Conservation (phyloP, 1,284 basidiomycete genomes). For the Blastosporella zonata region DNA sequence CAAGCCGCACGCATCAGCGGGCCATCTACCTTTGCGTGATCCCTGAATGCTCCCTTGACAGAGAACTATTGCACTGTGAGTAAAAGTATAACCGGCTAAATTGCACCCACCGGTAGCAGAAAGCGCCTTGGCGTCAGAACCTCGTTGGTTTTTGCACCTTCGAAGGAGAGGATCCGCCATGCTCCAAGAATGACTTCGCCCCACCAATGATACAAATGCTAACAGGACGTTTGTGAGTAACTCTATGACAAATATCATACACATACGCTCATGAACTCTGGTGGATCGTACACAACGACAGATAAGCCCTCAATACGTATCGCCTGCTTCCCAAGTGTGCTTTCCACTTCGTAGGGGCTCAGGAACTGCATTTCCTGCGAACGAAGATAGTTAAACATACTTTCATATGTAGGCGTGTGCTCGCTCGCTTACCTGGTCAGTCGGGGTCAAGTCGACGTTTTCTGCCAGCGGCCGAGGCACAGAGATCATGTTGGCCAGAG, state of each 20-base stretch:
- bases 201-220: conserved; percentile 46
- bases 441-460: conserved; percentile 21
- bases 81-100: background rate
- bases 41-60: conserved; percentile 28
- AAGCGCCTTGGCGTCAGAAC: conserved; percentile 29
- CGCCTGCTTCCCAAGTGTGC: conserved; percentile 12
- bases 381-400: conserved; percentile 8
- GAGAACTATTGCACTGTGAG: conserved; percentile 21
- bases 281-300: conserved; percentile 30
- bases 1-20: conserved; percentile 40
- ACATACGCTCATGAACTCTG: conserved; percentile 33
- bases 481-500: conserved; percentile 19
- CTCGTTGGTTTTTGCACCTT: conserved; percentile 18
- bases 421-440: conserved; percentile 21
- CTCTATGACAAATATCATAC: conserved; percentile 8
- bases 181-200: conserved; percentile 39
- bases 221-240: background rate
- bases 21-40: conserved; percentile 31
- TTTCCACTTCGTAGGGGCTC: conserved; percentile 20
- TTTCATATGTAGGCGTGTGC: conserved; percentile 5
- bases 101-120: conserved; percentile 32
- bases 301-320: conserved; percentile 17
- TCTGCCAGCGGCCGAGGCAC: conserved; percentile 17
- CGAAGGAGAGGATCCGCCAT: conserved; percentile 32
- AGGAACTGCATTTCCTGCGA: conserved; percentile 32